These are phyloP conservation scores for Cucumis melo DNA, from an alignment of 306 rosid genomes.

Conservation along the genomic window DNA sequence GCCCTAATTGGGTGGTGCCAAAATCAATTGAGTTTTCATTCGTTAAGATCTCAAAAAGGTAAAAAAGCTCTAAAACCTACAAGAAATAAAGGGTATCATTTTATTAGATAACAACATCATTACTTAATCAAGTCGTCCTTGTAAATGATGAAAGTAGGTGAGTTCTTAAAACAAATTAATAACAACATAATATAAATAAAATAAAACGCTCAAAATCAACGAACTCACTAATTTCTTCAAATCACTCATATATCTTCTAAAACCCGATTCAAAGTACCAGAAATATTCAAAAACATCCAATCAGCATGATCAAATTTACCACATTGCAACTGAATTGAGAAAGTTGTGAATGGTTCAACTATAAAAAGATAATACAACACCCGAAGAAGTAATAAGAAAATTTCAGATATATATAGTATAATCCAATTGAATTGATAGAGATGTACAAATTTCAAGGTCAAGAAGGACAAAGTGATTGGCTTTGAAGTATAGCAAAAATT, in stretches of 20 bases:
- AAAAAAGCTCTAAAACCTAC: conserved; percentile 94
- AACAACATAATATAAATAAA: neutral
- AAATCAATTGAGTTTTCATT: conserved; percentile 90
- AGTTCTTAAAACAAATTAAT: conserved; percentile 4
- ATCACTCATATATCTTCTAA: conserved; percentile 94
- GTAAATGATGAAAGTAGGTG: conserved; percentile 7
- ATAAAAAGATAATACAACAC: conserved; percentile 87
- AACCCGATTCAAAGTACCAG: conserved; percentile 90
- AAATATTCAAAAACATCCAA: conserved; percentile 89
- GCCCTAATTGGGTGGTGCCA: conserved; percentile 91
- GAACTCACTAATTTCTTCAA: conserved; percentile 85
- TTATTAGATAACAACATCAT: neutral
- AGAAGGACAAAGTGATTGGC: neutral
- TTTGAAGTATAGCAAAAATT: neutral
- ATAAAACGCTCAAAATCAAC: conserved; percentile 13
- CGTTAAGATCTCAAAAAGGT: conserved; percentile 85
- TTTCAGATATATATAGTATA: neutral
- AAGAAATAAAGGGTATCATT: neutral
- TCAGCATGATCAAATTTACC: conserved; percentile 98
- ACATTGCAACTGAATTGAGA: conserved; percentile 89
- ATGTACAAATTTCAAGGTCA: neutral
- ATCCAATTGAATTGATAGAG: neutral
- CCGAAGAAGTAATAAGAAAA: conserved; percentile 36
- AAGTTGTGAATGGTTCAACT: conserved; percentile 94
- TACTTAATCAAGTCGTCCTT: neutral